Evolutionary conservation across 192 early-diverging fungal genomes (phyloP), one percentile per base, ranked within the genome.

Genomic region (Ambispora gerdemannii): DNA sequence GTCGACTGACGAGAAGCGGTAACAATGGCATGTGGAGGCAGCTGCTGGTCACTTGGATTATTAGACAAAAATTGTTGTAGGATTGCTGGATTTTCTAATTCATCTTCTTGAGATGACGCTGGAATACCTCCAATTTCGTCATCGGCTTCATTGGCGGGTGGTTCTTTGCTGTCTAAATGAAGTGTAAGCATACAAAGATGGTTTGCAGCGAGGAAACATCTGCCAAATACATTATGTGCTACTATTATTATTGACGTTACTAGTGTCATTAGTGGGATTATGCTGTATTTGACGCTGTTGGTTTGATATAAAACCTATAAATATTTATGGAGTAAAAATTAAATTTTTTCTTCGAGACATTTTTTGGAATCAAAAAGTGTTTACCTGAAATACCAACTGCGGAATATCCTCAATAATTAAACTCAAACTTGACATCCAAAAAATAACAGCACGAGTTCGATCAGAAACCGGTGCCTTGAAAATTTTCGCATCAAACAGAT

Each of bases 331-430:
- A 43, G 38, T 43, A 43, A 43, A 10, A 43, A 43, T 43, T 43
- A 43, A 43, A 43, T 10, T 10, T 43, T 43, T 43, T 43, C 38
- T 43, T 15, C 15, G 38, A 43, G n/a, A 43, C 15, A 43, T 43
- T 43, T 43, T 6, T 10, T 10, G 15, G 15, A 10, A 10, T 43
- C 38, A 43, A 43, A 15, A 43, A 6, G 8, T 13, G 47, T 19
- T 13, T 13, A 56, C 53, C 53, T 56, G 53, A 56, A 56, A 13
- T 7, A 56, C 20, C 20, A 56, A 56, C 27, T 56, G 53, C 20
- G 53, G 53, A 56, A 56, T 56, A 56, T 56, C 53, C 20, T 56
- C 53, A 6, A 56, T 56, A 13, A 56, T 24, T 20, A 56, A 56
- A 56, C 20, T 56, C 20, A 56, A 20, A 13, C 8, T 56, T 7